Conservation (phyloP, 805 yeast species). For the Suhomyces sp. region DNA sequence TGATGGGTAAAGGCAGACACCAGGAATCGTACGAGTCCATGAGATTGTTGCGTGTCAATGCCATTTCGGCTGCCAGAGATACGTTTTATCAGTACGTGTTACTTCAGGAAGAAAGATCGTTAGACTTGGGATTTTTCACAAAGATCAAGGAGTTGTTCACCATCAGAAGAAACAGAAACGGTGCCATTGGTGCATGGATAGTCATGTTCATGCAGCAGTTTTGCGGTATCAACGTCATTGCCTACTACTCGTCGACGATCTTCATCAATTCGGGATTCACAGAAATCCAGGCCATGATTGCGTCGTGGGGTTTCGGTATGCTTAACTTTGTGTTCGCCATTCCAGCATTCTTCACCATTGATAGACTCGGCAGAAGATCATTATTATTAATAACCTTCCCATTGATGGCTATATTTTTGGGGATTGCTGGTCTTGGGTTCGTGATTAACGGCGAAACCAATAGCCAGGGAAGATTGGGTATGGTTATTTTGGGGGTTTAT, state of each 20-base stretch:
- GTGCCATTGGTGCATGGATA: slow-evolving; percentile 74
- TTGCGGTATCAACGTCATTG: slow-evolving; percentile 87
- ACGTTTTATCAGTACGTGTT: slow-evolving; percentile 56
- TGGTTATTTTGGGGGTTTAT: slow-evolving; percentile 71
- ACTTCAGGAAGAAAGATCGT: slow-evolving; percentile 59
- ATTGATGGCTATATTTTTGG: slow-evolving; percentile 54
- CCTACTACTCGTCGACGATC: slow-evolving; percentile 78
- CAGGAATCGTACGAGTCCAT: slow-evolving; percentile 51
- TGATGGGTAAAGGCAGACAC: slow-evolving; percentile 51
- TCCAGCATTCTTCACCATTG: slow-evolving; percentile 80
- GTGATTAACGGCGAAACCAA: slow-evolving; percentile 50
- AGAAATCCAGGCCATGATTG: slow-evolving; percentile 61
- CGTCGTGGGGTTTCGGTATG: slow-evolving; percentile 86
- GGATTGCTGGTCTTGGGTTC: slow-evolving; percentile 68
- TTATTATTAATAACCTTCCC: slow-evolving; percentile 60
- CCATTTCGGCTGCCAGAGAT: slow-evolving; percentile 62
- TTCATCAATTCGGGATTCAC: slow-evolving; percentile 66
- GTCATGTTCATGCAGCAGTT: slow-evolving; percentile 90
- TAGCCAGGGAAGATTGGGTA: slow-evolving; percentile 56
- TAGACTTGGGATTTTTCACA: slow-evolving; percentile 39
- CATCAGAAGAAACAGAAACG: slow-evolving; percentile 79
- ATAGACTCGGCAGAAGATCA: slow-evolving; percentile 69
- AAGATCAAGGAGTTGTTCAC: slow-evolving; percentile 59
- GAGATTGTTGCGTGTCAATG: slow-evolving; percentile 41
- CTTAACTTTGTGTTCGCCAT: slow-evolving; percentile 78